Evolutionary conservation across 2,329 filamentous ascomycete species (phyloP), one percentile per base, ranked within the genome.

Genomic region (Nigrospora osmanthi): DNA sequence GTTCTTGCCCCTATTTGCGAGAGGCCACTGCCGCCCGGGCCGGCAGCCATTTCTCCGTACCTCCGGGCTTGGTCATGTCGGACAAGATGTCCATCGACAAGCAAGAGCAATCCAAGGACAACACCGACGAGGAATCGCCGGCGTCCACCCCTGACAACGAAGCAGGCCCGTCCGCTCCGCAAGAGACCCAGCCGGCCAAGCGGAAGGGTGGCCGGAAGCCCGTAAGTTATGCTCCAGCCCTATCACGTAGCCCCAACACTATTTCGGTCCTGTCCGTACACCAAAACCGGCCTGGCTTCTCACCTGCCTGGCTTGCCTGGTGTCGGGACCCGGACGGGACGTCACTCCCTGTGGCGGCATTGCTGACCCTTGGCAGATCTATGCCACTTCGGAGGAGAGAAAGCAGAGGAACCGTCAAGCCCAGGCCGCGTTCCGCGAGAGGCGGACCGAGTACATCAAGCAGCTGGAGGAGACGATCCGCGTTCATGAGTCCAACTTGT

Each of bases 361-460:
- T 6, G 10, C 23, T 28, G 23, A 28, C 15, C 11, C 12, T 19
- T 28, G 42, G 49, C 55, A 96, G 91, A 96, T 96, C 52, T 98
- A 98, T 76, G 93, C 93, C 44, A 98, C 93, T 33, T 97, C 93
- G 11, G 93, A 98, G 67, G 93, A 98, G 69, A 84, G 93, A 60
- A 97, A 98, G 72, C 93, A 97, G 70, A 82, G 93, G 53, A 98
- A 98, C 63, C 78, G 93, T 56, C 93, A 97, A 71, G 93, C 93
- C 40, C 93, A 98, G 69, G 93, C 93, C 45, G 93, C 93, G 47
- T 98, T 98, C 61, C 85, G 93, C 56, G 93, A 98, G 70, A 85
- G 93, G 54, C 84, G 93, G 47, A 97, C 91, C 45, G 93, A 98
- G 72, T 98, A 98, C 67, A 98, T 98, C 72, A 97, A 97, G 72